phyloP scores from a whole-genome alignment of 2,329 filamentous ascomycete genomes.

The Dactylellina sp. region DNA sequence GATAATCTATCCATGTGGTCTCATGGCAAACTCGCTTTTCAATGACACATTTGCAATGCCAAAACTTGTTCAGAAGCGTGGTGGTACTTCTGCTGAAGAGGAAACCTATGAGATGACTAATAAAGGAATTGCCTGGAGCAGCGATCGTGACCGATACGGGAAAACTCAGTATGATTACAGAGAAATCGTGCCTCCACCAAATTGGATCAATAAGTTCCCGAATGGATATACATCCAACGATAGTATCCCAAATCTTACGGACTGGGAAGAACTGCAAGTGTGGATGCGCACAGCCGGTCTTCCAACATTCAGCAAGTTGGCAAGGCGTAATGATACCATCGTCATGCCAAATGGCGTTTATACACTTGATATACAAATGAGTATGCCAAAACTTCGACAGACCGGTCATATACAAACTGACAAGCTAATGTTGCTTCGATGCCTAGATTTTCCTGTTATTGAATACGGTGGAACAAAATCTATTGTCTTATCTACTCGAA shows the following conservation, averaged over 20 bases:
- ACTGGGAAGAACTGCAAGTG: slow-evolving; percentile 89
- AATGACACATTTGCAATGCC: slow-evolving; percentile 87
- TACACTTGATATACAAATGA: slow-evolving; percentile 78
- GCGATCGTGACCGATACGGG: slow-evolving; percentile 83
- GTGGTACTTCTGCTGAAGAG: slow-evolving; percentile 62
- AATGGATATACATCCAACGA: slow-evolving; percentile 75
- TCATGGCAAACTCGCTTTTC: slow-evolving; percentile 97
- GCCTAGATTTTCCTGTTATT: slow-evolving; percentile 80
- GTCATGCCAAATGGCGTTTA: slow-evolving; percentile 79
- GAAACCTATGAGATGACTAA: slow-evolving; percentile 78
- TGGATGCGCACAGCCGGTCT: slow-evolving; percentile 99
- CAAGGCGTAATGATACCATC: slow-evolving; percentile 80
- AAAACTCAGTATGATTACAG: slow-evolving; percentile 73
- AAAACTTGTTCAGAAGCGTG: slow-evolving; percentile 66
- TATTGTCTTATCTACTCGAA: slow-evolving; percentile 87
- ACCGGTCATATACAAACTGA: slow-evolving; percentile 6
- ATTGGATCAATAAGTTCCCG: slow-evolving; percentile 78
- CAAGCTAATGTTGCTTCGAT: slow-evolving; percentile 10
- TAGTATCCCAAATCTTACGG: slow-evolving; percentile 76
- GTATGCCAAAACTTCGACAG: slow-evolving; percentile 69
- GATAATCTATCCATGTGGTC: slow-evolving; percentile 84
- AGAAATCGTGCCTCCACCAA: slow-evolving; percentile 82
- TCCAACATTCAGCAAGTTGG: slow-evolving; percentile 93
- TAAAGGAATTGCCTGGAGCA: slow-evolving; percentile 84
- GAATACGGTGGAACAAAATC: slow-evolving; percentile 88